Evolutionary conservation across 495 filamentous ascomycete genomes (phyloP).

Genomic region (Parmelia sp.): DNA sequence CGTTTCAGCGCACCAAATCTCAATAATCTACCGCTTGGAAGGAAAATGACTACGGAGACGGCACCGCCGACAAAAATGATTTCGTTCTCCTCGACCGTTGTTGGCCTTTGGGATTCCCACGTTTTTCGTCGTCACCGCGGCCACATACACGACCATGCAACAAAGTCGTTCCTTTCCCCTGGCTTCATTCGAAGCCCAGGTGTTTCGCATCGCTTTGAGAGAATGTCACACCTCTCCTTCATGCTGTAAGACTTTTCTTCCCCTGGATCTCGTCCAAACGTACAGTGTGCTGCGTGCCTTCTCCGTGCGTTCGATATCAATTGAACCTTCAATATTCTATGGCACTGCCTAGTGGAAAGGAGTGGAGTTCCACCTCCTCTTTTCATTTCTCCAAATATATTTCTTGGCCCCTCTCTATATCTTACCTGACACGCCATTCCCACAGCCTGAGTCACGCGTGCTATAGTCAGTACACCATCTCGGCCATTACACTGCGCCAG

Average conservation of each 20-base stretch:
- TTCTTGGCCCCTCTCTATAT: not conserved
- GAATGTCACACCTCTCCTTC: not conserved
- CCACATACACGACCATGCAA: not conserved
- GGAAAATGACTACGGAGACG: not conserved
- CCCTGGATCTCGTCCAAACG: not conserved
- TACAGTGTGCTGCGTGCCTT: slow-evolving; percentile 3
- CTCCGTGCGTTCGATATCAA: not conserved
- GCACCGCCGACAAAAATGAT: not conserved
- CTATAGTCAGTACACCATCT: not conserved
- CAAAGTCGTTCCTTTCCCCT: not conserved
- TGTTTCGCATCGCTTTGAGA: not conserved
- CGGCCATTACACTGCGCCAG: not conserved
- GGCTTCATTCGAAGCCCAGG: not conserved
- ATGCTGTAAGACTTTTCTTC: not conserved
- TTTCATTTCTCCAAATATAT: not conserved
- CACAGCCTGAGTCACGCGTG: not conserved
- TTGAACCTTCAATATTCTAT: not conserved
- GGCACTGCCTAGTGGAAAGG: not conserved
- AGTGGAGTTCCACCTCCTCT: not conserved
- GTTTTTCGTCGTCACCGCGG: not conserved
- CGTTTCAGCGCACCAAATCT: not conserved
- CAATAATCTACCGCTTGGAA: not conserved
- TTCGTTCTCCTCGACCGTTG: not conserved
- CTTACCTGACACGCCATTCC: not conserved
- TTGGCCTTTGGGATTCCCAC: not conserved